phyloP scores from a whole-genome alignment of 2,329 filamentous ascomycete genomes.

The Elsinoe perseae region DNA sequence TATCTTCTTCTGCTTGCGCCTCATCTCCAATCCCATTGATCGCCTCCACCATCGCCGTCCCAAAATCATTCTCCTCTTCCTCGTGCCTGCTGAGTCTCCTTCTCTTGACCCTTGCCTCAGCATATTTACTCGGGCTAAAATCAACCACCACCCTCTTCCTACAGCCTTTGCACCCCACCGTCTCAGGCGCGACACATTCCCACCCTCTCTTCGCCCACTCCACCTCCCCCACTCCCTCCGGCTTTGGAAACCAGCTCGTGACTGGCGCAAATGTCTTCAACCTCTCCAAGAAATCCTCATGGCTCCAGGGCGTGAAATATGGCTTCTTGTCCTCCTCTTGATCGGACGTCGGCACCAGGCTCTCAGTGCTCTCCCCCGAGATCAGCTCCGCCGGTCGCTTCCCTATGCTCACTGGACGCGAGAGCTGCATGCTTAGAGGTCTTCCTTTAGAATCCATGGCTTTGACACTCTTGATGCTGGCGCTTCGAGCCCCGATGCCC shows the following conservation, averaged over 20 bases:
- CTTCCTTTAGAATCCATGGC: background rate
- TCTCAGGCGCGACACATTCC: slow-evolving; percentile 75
- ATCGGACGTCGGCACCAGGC: background rate
- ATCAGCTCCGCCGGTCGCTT: background rate
- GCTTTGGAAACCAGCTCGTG: slow-evolving; percentile 89
- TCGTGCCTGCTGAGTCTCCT: slow-evolving; percentile 42
- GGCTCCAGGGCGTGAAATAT: slow-evolving; percentile 73
- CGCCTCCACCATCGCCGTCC: slow-evolving; percentile 12
- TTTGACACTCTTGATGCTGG: background rate
- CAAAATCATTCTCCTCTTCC: slow-evolving; percentile 3
- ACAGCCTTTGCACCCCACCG: slow-evolving; percentile 74
- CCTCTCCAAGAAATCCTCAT: slow-evolving; percentile 69
- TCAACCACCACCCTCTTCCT: slow-evolving; percentile 77
- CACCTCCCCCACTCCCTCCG: slow-evolving; percentile 74
- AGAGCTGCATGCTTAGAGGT: background rate
- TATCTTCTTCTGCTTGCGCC: slow-evolving; percentile 14
- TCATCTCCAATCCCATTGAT: slow-evolving; percentile 13
- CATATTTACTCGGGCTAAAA: slow-evolving; percentile 42
- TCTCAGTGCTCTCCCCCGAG: background rate
- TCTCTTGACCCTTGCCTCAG: slow-evolving; percentile 43
- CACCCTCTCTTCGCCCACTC: slow-evolving; percentile 93
- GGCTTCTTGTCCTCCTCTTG: slow-evolving; percentile 4
- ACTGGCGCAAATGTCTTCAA: slow-evolving; percentile 85
- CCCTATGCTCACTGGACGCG: background rate
- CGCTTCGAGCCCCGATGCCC: background rate